Evolutionary conservation across 805 yeast species (phyloP).

Genomic region (Saccharomycopsis guyanensis): DNA sequence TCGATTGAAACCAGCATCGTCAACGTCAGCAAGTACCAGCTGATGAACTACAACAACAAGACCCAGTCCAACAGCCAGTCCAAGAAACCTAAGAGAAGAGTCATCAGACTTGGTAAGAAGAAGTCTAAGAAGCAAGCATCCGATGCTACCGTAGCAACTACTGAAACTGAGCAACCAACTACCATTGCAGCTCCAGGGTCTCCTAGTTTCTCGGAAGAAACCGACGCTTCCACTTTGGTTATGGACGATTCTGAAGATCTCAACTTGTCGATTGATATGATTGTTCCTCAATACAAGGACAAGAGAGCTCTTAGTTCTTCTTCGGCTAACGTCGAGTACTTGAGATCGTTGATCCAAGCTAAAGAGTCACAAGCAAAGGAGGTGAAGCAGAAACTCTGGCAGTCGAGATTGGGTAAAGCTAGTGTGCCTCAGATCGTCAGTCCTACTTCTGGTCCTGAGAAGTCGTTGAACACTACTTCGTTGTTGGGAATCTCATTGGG

Average conservation of each 20-base stretch:
- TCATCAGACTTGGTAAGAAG: slow-evolving; percentile 22
- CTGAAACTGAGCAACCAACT: too few relatives aligned
- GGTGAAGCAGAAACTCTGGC: slow-evolving; percentile 2
- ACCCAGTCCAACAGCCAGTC: slow-evolving; percentile 12
- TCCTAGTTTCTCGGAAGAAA: not conserved
- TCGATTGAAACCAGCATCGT: slow-evolving; percentile 16
- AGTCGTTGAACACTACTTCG: slow-evolving; percentile 9
- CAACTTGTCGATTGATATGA: slow-evolving; percentile 5
- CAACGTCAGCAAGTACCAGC: slow-evolving; percentile 20
- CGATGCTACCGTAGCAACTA: not conserved
- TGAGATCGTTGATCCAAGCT: slow-evolving; percentile 11
- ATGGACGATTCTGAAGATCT: not conserved
- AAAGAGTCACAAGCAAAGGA: not conserved
- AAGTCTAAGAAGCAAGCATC: not conserved
- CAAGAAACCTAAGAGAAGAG: slow-evolving; percentile 26
- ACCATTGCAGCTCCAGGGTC: not conserved
- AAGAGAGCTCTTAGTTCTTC: slow-evolving; percentile 20
- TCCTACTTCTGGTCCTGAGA: not conserved
- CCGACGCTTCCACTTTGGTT: not conserved
- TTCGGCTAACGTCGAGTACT: slow-evolving; percentile 18
- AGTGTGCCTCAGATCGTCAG: not conserved
- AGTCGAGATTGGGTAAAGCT: not conserved
- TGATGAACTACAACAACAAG: slow-evolving; percentile 17
- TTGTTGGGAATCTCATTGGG: slow-evolving; percentile 16
- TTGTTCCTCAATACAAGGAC: slow-evolving; percentile 10